Conservation (phyloP, 306 rosid species). For the Arachis hypogaea region DNA sequence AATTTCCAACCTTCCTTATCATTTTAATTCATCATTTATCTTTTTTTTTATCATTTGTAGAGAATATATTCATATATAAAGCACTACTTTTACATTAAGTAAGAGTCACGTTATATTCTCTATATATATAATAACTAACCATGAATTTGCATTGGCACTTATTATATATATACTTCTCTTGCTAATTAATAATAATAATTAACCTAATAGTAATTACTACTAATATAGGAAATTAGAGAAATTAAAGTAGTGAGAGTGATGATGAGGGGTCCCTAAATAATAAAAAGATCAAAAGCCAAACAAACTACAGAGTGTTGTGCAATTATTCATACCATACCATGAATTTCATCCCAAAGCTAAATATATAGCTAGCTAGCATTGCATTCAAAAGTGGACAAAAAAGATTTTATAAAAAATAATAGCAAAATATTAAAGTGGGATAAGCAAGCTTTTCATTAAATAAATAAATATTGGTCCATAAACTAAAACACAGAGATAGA, state of each 20-base stretch:
- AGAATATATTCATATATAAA: too few relatives aligned
- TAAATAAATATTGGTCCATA: slow-evolving; percentile 35
- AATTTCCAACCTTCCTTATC: slow-evolving; percentile 54
- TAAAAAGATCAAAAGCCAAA: slow-evolving; percentile 60
- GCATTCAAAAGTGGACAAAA: slow-evolving; percentile 26
- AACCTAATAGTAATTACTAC: slow-evolving; percentile 50
- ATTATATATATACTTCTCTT: too few relatives aligned
- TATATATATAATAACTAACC: too few relatives aligned
- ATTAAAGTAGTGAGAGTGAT: too few relatives aligned
- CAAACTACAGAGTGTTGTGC: slow-evolving; percentile 62
- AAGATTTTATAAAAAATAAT: background rate
- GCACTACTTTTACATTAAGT: too few relatives aligned
- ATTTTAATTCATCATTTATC: too few relatives aligned
- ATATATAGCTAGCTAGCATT: slow-evolving; percentile 8
- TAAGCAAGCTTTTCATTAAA: background rate
- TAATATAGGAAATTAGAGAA: too few relatives aligned
- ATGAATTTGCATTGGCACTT: too few relatives aligned
- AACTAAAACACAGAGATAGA: slow-evolving; percentile 20
- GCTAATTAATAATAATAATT: background rate
- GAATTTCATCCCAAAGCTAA: slow-evolving; percentile 55
- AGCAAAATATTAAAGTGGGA: background rate
- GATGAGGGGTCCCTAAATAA: slow-evolving; percentile 52
- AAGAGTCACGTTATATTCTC: too few relatives aligned
- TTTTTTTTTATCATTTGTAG: too few relatives aligned
- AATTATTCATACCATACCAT: slow-evolving; percentile 75